Evolutionary conservation across 768 basidiomycete genomes (phyloP).

Genomic region (Termitomyces sp.): DNA sequence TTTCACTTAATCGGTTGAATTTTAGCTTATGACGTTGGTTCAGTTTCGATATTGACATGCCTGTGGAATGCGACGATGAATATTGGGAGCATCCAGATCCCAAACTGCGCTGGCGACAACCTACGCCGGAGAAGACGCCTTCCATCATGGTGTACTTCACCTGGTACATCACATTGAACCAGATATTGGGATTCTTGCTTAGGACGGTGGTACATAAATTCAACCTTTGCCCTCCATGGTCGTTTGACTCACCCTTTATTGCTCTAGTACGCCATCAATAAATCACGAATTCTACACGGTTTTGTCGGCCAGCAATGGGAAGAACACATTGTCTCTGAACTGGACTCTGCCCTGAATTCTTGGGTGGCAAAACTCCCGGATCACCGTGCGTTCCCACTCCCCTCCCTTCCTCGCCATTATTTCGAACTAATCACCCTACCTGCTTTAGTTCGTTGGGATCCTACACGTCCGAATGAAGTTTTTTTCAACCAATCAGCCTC

Average conservation of each 20-base stretch:
- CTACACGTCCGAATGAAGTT: slow-evolving; percentile 33
- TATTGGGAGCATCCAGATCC: slow-evolving; percentile 68
- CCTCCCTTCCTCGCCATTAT: neutral
- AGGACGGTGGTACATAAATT: slow-evolving; percentile 53
- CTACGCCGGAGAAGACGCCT: slow-evolving; percentile 44
- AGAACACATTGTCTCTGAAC: slow-evolving; percentile 60
- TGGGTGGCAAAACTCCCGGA: slow-evolving; percentile 67
- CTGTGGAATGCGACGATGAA: slow-evolving; percentile 65
- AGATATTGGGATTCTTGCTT: slow-evolving; percentile 62
- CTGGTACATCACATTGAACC: slow-evolving; percentile 52
- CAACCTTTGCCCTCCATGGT: neutral
- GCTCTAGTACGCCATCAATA: slow-evolving; percentile 77
- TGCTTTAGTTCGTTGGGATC: slow-evolving; percentile 48
- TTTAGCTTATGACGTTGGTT: neutral
- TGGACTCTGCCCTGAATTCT: slow-evolving; percentile 67
- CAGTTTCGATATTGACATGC: slow-evolving; percentile 74
- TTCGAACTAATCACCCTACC: too few species aligned
- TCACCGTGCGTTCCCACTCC: slow-evolving; percentile 38
- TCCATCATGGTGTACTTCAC: slow-evolving; percentile 55
- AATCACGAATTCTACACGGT: slow-evolving; percentile 61
- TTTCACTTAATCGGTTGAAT: slow-evolving; percentile 1
- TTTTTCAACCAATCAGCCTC: slow-evolving; percentile 63
- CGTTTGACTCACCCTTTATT: neutral
- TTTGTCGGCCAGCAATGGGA: slow-evolving; percentile 64
- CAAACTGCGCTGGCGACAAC: slow-evolving; percentile 64